Evolutionary conservation across 345 rosid genomes (phyloP).

Genomic region (Populus pruinosa): DNA sequence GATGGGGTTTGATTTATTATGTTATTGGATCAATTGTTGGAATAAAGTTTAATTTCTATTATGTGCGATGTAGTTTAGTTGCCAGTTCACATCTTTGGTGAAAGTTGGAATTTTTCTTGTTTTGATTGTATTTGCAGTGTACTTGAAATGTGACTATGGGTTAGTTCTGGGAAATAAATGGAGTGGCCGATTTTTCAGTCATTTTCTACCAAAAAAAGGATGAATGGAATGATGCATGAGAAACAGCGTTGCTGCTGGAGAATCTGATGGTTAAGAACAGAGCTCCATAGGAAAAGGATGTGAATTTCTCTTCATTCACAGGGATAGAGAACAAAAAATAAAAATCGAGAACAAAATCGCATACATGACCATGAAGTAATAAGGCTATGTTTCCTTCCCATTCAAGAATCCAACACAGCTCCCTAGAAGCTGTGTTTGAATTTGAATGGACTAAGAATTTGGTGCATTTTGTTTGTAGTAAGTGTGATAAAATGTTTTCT

Average conservation of each 20-base stretch:
- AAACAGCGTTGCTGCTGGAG: slow-evolving; percentile 84
- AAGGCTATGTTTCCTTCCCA: background rate
- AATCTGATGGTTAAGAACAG: slow-evolving; percentile 51
- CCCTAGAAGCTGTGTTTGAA: background rate
- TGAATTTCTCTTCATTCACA: slow-evolving; percentile 49
- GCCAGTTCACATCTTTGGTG: background rate
- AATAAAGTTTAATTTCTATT: too few species aligned
- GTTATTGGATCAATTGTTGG: background rate
- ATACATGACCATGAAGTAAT: background rate
- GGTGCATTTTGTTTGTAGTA: background rate
- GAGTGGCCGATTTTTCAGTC: slow-evolving; percentile 6
- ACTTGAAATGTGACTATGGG: background rate
- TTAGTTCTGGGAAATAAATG: background rate
- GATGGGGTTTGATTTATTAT: background rate
- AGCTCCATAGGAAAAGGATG: slow-evolving; percentile 85
- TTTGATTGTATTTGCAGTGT: background rate
- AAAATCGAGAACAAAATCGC: background rate
- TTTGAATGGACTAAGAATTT: background rate
- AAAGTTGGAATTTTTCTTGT: background rate
- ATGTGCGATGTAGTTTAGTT: background rate
- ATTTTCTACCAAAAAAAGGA: slow-evolving; percentile 45
- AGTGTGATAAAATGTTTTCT: background rate
- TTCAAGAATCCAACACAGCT: background rate
- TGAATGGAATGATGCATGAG: slow-evolving; percentile 95
- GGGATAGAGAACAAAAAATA: slow-evolving; percentile 23